Percentiles rank a stretch among this genome's conserved stretches.
Conservation (phyloP, 208 protist genomes). For the Endotrypanum monterogeii region DNA sequence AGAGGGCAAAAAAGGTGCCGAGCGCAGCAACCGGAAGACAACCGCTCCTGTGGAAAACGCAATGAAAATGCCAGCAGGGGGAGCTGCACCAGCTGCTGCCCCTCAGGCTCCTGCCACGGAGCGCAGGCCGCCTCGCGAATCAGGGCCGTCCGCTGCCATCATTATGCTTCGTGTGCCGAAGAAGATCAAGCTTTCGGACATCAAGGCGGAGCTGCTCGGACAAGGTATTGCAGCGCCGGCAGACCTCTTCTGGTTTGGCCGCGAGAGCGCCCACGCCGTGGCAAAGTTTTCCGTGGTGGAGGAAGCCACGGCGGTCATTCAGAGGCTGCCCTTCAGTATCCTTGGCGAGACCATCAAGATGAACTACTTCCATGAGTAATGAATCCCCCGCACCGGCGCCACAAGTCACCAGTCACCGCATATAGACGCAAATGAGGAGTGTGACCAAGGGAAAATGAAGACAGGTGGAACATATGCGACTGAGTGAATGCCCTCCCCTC, state of each 20-base stretch:
- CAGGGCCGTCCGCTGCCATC: constrained; percentile 34
- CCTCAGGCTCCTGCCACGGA: not conserved
- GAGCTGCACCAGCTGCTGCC: constrained; percentile 5
- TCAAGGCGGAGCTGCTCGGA: constrained; percentile 43
- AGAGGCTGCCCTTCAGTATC: constrained; percentile 35
- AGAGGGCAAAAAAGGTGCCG: constrained; percentile 3
- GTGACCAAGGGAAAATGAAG: too few relatives aligned
- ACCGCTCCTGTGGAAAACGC: constrained; percentile 8
- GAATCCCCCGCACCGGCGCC: not conserved
- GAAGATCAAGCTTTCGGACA: constrained; percentile 61
- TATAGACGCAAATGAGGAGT: not conserved
- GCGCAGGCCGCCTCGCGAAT: constrained; percentile 15
- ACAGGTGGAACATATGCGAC: too few relatives aligned
- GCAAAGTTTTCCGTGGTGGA: constrained; percentile 37
- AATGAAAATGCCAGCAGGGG: constrained; percentile 1
- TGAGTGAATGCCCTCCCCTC: too few relatives aligned
- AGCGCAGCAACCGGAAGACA: not conserved
- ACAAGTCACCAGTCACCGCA: not conserved
- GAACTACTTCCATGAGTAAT: constrained; percentile 26
- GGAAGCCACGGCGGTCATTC: constrained; percentile 31
- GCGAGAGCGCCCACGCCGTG: constrained; percentile 56
- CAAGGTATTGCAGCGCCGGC: constrained; percentile 24
- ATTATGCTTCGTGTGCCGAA: constrained; percentile 66
- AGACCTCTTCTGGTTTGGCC: constrained; percentile 77
- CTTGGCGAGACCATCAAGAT: constrained; percentile 20